Conservation (phyloP, 1,139 yeast species). For the Nakaseomyces bracarensis region DNA sequence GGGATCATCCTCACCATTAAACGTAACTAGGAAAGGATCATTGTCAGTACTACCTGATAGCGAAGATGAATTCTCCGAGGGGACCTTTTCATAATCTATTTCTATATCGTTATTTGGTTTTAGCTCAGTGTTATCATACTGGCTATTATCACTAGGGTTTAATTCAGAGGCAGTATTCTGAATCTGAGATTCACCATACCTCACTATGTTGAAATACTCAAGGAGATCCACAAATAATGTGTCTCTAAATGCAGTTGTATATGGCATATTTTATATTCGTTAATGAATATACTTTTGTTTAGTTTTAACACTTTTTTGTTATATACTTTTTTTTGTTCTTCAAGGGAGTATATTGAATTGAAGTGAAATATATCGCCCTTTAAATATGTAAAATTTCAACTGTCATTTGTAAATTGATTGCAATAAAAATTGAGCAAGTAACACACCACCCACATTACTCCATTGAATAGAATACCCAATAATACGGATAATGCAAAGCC, state of each 20-base stretch:
- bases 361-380: too few relatives aligned
- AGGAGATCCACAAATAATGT: constrained; percentile 8
- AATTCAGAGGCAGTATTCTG: background rate
- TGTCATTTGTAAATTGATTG: too few relatives aligned
- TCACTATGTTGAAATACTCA: constrained; percentile 6
- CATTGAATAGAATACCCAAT: too few relatives aligned
- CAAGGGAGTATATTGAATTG: too few relatives aligned
- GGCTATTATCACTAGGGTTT: background rate
- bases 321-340: too few relatives aligned
- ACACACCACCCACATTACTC: too few relatives aligned
- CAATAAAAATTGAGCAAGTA: too few relatives aligned
- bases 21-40: constrained; percentile 16
- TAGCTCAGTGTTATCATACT: background rate
- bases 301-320: too few relatives aligned
- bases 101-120: background rate
- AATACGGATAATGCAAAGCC: too few relatives aligned
- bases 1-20: constrained; percentile 38
- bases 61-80: background rate
- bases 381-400: too few relatives aligned
- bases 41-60: background rate
- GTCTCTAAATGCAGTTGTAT: background rate
- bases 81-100: background rate
- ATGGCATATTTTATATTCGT: too few relatives aligned
- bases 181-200: background rate
- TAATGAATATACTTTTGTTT: too few relatives aligned